Evolutionary conservation across 73 alveolate species (phyloP).

Genomic region (Paraurostyla sp.): DNA sequence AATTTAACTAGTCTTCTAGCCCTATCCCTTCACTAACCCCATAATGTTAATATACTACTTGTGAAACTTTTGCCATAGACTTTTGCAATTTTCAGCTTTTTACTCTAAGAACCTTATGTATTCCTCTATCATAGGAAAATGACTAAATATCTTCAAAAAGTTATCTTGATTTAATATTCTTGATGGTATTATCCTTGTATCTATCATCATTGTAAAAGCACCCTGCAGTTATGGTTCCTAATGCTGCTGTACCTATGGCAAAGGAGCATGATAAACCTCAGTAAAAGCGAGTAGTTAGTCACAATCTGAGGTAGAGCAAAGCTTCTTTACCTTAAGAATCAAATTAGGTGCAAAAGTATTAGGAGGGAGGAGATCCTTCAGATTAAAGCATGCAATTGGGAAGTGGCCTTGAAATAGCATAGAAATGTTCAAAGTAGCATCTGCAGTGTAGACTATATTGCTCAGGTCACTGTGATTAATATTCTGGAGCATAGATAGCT

Average conservation of each 20-base stretch:
- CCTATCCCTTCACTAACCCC: background rate
- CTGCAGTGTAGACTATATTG: conserved; percentile 22
- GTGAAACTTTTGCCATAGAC: conserved; percentile 1
- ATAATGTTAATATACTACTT: background rate
- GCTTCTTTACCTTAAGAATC: background rate
- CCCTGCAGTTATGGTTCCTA: background rate
- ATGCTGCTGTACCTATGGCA: background rate
- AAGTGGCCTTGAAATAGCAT: conserved; percentile 26
- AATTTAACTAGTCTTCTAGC: background rate
- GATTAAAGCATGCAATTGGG: conserved; percentile 54
- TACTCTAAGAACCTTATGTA: conserved; percentile 14
- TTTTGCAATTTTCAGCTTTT: conserved; percentile 22
- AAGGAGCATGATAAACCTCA: background rate
- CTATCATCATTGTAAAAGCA: background rate
- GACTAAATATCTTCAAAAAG: background rate
- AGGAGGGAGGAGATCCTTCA: conserved; percentile 34
- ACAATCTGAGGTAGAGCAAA: background rate
- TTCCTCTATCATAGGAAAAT: conserved; percentile 41
- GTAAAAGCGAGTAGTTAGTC: background rate
- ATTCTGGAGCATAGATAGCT: background rate
- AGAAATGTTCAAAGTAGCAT: conserved; percentile 31
- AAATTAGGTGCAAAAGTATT: conserved; percentile 27
- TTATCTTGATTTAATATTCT: conserved; percentile 22
- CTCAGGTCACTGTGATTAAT: background rate
- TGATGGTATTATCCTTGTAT: conserved; percentile 33